Evolutionary conservation across 1,139 yeast genomes (phyloP).

Genomic region (Pichia sp.): DNA sequence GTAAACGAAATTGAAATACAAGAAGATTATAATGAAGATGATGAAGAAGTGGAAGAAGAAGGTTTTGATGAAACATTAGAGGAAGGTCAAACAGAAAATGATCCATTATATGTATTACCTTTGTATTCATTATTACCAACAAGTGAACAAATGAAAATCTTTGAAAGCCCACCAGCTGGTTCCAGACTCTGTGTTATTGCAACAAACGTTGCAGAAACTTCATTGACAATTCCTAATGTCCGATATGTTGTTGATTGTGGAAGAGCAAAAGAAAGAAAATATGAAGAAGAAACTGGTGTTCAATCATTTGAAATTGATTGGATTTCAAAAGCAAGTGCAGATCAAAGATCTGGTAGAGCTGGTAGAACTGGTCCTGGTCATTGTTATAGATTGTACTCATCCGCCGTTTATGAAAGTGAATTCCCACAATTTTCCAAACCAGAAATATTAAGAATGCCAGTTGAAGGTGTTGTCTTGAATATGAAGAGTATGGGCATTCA

Average conservation of each 20-base stretch:
- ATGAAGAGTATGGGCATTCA: slow-evolving; percentile 98
- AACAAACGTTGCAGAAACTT: slow-evolving; percentile 96
- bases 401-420: slow-evolving; percentile 89
- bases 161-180: slow-evolving; percentile 77
- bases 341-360: slow-evolving; percentile 95
- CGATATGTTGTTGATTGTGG: slow-evolving; percentile 96
- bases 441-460: slow-evolving; percentile 91
- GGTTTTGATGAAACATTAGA: slow-evolving; percentile 83
- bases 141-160: slow-evolving; percentile 89
- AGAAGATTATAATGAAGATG: slow-evolving; percentile 29
- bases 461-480: slow-evolving; percentile 84
- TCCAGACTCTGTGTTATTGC: slow-evolving; percentile 88
- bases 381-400: slow-evolving; percentile 84
- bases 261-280: slow-evolving; percentile 81
- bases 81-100: slow-evolving; percentile 67
- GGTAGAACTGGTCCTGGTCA: slow-evolving; percentile 99
- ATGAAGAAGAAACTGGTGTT: slow-evolving; percentile 78
- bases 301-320: slow-evolving; percentile 90
- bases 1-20: slow-evolving; percentile 32
- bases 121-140: slow-evolving; percentile 89
- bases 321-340: slow-evolving; percentile 94
- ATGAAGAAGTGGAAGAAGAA: slow-evolving; percentile 50
- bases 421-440: slow-evolving; percentile 80
- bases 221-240: slow-evolving; percentile 92
- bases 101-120: slow-evolving; percentile 86